Conservation (phyloP, 2,329 filamentous ascomycete genomes). For the Aspergillus fumigatus region DNA sequence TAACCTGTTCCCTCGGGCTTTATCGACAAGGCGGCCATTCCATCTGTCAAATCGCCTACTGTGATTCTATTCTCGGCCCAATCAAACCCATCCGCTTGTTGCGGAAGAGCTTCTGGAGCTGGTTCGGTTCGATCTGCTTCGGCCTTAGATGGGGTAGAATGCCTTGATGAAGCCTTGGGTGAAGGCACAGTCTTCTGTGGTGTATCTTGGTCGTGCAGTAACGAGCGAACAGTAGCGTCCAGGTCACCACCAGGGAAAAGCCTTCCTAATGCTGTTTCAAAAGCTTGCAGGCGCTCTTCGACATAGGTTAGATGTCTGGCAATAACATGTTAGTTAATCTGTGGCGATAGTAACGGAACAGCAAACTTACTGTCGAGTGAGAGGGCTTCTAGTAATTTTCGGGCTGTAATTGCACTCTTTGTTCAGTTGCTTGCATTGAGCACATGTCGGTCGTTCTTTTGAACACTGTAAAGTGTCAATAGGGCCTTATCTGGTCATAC, state of each 20-base stretch:
- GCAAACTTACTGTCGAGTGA: conserved; percentile 37
- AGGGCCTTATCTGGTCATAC: background rate
- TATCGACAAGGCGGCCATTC: conserved; percentile 39
- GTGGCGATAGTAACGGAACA: conserved; percentile 5
- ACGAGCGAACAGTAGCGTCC: conserved; percentile 35
- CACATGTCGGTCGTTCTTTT: conserved; percentile 38
- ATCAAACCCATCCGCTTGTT: conserved; percentile 37
- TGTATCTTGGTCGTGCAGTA: conserved; percentile 33
- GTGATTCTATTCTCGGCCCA: conserved; percentile 38
- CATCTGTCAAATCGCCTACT: conserved; percentile 36
- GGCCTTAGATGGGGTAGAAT: conserved; percentile 33
- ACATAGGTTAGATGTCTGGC: conserved; percentile 37
- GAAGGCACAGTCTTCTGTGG: conserved; percentile 27
- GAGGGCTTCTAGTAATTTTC: conserved; percentile 38
- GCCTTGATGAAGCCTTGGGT: conserved; percentile 35
- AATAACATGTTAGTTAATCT: conserved; percentile 2
- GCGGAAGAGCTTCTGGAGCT: conserved; percentile 42
- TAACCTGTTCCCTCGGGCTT: conserved; percentile 38
- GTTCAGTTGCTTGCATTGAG: conserved; percentile 36
- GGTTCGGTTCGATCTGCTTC: conserved; percentile 32
- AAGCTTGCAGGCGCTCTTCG: conserved; percentile 36
- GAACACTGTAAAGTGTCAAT: conserved; percentile 29
- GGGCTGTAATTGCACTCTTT: conserved; percentile 42
- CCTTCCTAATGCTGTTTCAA: conserved; percentile 35
- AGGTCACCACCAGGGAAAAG: conserved; percentile 38